Conservation (phyloP, 192 early-diverging fungal species). For the Podochytrium sp. region DNA sequence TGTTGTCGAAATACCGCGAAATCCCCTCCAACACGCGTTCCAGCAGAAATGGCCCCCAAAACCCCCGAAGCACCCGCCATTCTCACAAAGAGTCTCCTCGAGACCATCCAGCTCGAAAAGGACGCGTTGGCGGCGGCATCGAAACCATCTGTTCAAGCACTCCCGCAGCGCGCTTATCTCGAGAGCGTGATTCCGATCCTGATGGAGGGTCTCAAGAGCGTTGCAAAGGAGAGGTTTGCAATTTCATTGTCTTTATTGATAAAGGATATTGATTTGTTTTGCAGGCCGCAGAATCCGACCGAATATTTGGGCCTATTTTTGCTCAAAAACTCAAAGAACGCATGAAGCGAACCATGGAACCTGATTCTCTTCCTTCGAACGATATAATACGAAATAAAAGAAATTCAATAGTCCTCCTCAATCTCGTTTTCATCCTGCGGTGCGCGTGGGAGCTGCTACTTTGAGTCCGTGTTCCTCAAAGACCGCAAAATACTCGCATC, state of each 20-base stretch:
- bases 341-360: too few relatives aligned
- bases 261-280: background rate
- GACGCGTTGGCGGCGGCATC: background rate
- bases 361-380: too few relatives aligned
- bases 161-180: slow-evolving; percentile 53
- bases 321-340: slow-evolving; percentile 21
- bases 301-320: slow-evolving; percentile 30
- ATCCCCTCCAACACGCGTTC: background rate
- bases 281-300: slow-evolving; percentile 25
- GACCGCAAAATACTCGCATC: slow-evolving; percentile 30
- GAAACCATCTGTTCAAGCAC: slow-evolving; percentile 41
- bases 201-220: slow-evolving; percentile 54
- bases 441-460: background rate
- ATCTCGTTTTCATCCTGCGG: slow-evolving; percentile 28
- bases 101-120: slow-evolving; percentile 3
- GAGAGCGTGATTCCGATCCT: slow-evolving; percentile 57
- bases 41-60: slow-evolving; percentile 11
- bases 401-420: slow-evolving; percentile 30
- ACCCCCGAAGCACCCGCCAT: slow-evolving; percentile 11
- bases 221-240: slow-evolving; percentile 52
- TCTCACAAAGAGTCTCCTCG: background rate
- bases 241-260: background rate
- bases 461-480: slow-evolving; percentile 18
- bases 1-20: background rate
- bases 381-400: too few relatives aligned